Evolutionary conservation across 2,329 filamentous ascomycete genomes (phyloP), one percentile per base, ranked within the genome.

Genomic region (Amesomyces nigricolor): DNA sequence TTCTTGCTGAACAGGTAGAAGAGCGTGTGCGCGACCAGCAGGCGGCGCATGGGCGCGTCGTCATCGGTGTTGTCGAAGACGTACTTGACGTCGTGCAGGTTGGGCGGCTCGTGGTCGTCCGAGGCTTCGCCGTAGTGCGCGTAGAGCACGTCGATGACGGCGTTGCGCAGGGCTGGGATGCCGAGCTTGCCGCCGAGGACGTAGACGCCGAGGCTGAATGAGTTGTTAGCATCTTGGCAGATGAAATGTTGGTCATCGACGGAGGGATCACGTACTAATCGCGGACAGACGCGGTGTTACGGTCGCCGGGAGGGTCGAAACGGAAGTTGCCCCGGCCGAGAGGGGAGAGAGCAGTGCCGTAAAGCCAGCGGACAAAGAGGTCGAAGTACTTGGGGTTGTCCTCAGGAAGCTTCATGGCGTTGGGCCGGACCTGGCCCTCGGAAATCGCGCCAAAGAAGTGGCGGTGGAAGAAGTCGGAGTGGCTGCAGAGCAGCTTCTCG

Each of bases 131-230:
- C 60, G 48, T 51, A 65, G 59, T 65, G 60, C 46, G 45, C 43
- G 60, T 65, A 65, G 30, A 65, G 49, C 9, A 56, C 56, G 47
- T 66, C 63, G 35, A 65, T 56, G 19, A 58, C 60, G 16, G 62
- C 62, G 54, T 65, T 63, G 35, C 60, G 54, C 8, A 65, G 44
- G 3, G 53, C 58, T 0, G 47, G n/a, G 38, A 65, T 62, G 49
- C 58, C 53, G 29, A 65, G 54, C 38, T 59, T 62, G 43, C 47
- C 54, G 44, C 59, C 64, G 16, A 66, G 55, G 39, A 65, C 42
- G 44, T 66, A 66, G 3, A 66, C 52, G 13, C 53, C 60, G 22
- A 66, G 57, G 47, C 62, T 63, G 39, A 16, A 9, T 14, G 6
- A 32, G 53, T 53, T 48, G 43, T 42, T 32, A 32, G n/a, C 22